Conservation (phyloP, 2,329 filamentous ascomycete species). For the Septoria petroselini region DNA sequence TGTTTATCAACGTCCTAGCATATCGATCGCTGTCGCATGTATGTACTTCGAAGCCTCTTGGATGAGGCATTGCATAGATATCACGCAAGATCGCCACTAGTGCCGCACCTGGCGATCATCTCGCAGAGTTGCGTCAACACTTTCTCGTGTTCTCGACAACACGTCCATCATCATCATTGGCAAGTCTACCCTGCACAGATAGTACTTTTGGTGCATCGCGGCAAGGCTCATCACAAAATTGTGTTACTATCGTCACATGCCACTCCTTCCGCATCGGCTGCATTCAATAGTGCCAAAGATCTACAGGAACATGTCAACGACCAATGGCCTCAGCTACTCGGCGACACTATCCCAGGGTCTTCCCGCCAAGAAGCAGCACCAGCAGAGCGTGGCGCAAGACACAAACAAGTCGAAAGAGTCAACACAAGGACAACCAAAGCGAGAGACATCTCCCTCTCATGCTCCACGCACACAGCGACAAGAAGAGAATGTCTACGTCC, state of each 20-base stretch:
- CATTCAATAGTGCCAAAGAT: not conserved
- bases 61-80: too few relatives aligned
- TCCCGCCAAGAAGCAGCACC: constrained; percentile 2
- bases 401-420: not conserved
- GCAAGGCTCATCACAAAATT: too few relatives aligned
- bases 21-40: too few relatives aligned
- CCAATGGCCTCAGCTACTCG: constrained; percentile 14
- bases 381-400: constrained; percentile 1
- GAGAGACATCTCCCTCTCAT: constrained; percentile 23
- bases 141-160: too few relatives aligned
- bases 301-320: constrained; percentile 8
- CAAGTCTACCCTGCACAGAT: too few relatives aligned
- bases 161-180: too few relatives aligned
- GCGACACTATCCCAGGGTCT: constrained; percentile 11
- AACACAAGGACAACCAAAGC: not conserved
- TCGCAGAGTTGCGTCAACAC: too few relatives aligned
- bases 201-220: too few relatives aligned
- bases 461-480: constrained; percentile 38
- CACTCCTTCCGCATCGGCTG: not conserved
- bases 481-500: constrained; percentile 43
- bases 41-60: too few relatives aligned
- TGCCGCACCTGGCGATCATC: too few relatives aligned
- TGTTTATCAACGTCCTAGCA: too few relatives aligned
- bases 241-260: not conserved
- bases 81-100: too few relatives aligned